Evolutionary conservation across 805 yeast genomes (phyloP).

Genomic region (Wickerhamiella domercqiae): DNA sequence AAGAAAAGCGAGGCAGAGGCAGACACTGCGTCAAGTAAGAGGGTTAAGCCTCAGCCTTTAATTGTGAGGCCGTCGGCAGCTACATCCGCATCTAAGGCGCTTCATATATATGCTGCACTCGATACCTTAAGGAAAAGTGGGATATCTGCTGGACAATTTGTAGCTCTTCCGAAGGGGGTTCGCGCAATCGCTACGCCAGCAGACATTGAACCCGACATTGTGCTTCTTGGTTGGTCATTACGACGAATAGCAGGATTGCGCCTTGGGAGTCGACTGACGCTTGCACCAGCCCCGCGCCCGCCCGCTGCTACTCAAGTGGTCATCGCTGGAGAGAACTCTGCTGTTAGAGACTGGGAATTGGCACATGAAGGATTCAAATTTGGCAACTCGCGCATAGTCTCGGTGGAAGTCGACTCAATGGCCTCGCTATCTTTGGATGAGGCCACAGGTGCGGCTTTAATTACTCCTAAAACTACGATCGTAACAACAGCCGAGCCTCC

Average conservation of each 20-base stretch:
- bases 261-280: conserved; percentile 36
- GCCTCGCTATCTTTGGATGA: too few relatives aligned
- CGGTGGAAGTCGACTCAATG: conserved; percentile 1
- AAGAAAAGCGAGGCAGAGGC: too few relatives aligned
- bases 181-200: conserved; percentile 20
- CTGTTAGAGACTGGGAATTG: too few relatives aligned
- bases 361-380: too few relatives aligned
- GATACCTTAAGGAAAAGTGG: conserved; percentile 17
- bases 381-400: too few relatives aligned
- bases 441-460: neutral
- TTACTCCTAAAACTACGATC: conserved; percentile 5
- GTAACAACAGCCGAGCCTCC: conserved; percentile 6
- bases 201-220: conserved; percentile 15
- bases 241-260: conserved; percentile 30
- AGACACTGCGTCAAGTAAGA: too few relatives aligned
- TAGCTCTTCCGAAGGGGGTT: conserved; percentile 13
- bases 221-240: conserved; percentile 20
- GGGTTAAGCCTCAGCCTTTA: too few relatives aligned
- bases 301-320: conserved; percentile 26
- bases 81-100: conserved; percentile 6
- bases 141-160: conserved; percentile 20
- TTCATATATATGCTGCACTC: conserved; percentile 17
- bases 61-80: conserved; percentile 18
- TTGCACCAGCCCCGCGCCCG: conserved; percentile 40
- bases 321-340: too few relatives aligned